Conservation (phyloP, 1,139 yeast species). For the Candida sp. region DNA sequence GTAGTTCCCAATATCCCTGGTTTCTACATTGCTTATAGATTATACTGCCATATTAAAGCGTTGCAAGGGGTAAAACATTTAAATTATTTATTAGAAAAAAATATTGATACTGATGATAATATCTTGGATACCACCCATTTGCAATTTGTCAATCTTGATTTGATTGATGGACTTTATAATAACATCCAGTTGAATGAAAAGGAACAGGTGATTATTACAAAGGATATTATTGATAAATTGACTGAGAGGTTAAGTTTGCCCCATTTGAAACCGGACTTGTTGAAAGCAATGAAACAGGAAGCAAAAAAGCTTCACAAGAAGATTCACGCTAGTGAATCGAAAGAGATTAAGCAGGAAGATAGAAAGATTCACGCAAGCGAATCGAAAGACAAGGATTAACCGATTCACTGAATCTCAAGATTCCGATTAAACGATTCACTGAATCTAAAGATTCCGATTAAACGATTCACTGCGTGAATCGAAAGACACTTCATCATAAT, state of each 20-base stretch:
- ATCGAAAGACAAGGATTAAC: too few species aligned
- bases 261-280: conserved; percentile 36
- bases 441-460: too few species aligned
- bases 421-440: too few species aligned
- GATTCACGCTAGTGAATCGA: not conserved
- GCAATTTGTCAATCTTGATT: conserved; percentile 16
- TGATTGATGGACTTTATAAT: conserved; percentile 18
- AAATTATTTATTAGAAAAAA: conserved; percentile 41
- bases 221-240: conserved; percentile 29
- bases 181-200: conserved; percentile 11
- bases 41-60: conserved; percentile 85
- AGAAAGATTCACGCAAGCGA: too few species aligned
- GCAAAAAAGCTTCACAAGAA: conserved; percentile 18
- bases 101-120: conserved; percentile 11
- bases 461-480: too few species aligned
- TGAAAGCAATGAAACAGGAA: conserved; percentile 50
- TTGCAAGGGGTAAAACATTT: conserved; percentile 72
- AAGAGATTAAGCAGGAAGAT: not conserved
- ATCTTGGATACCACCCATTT: conserved; percentile 20
- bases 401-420: too few species aligned
- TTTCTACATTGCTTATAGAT: conserved; percentile 75
- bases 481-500: too few species aligned
- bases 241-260: conserved; percentile 26
- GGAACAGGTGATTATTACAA: conserved; percentile 28
- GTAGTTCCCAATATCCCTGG: conserved; percentile 97